Evolutionary conservation across 495 filamentous ascomycete genomes (phyloP), one percentile per base, ranked within the genome.

Genomic region (Talaromyces wortmannii): DNA sequence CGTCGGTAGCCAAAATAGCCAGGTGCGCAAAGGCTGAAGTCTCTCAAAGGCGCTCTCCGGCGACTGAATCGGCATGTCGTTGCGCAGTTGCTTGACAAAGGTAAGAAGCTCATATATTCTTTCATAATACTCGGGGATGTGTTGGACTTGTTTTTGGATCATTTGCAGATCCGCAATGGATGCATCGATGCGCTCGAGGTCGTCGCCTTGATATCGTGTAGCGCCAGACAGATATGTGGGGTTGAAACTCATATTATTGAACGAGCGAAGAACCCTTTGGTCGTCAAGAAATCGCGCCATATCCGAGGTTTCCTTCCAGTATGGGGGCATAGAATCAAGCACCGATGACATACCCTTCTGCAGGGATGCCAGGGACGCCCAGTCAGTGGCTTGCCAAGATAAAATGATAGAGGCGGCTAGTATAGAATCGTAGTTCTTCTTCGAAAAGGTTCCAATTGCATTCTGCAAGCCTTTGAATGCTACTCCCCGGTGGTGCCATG

Each of bases 361-460:
- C 50, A 97, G 74, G 54, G 89, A 91, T 52, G 84, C 87, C 92
- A 92, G 97, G 66, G 83, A 86, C 65, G 84, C 85, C 88, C 91
- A 97, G 73, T 97, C 94, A 59, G 86, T 91, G 56, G 89, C 88
- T 73, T 97, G 94, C 95, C 95, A 98, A 46, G 92, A 92, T 45
- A 98, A 77, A 48, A 97, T 78, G 33, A 96, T 84, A 11, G 92
- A 97, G 29, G 94, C 90, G 50, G 92, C 94, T 31, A 98, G 79
- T 54, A 96, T 86, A 36, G 92, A 90, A 71, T 98, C 92, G 12
- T 89, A 91, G 61, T 91, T 97, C 42, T 85, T 84, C 59, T 79
- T 83, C 7, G 90, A 96, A 70, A 97, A 97, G 23, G 78, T 76
- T 31, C 83, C 84, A 59, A 97, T 91, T 13, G 90, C 90, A 60